Base-by-base conservation (phyloP, 2,329 filamentous ascomycete genomes). In the Fusarium coicis region DNA sequence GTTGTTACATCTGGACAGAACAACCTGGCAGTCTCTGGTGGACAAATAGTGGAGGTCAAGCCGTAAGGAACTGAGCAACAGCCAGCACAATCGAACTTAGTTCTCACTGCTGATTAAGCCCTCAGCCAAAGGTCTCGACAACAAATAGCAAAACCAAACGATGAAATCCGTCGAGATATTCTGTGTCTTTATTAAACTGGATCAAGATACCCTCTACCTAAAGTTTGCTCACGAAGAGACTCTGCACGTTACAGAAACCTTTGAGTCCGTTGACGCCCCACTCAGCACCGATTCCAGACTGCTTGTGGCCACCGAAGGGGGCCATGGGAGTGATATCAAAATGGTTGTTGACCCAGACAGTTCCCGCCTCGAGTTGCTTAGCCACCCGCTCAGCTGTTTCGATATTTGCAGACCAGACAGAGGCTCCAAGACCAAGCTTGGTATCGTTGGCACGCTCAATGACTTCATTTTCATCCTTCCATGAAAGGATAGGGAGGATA, bases 401-500 rank as follows among this genome's bases (percentile, higher is more conserved):
- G 2, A 88, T 54, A 63, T 92, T 87, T 4, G 81, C 82, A 10
- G 84, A 87, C 83, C 89, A 92, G 0, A 92, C 85, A 0, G 88
- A 88, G 9, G 87, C 86, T 0, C 87, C 88, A 1, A 91, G 83
- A 0, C 88, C 89, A 26, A 85, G 85, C 11, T 85, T 83, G 2
- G 82, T 83, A n/a, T 86, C 81, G 66, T 91, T 91, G 1, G 87
- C 89, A 8, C 88, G 84, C 4, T 80, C 79, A 39, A 92, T 81
- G 3, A 90, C 88, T n/a, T 92, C 89, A 11, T 86, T 86, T 72
- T 93, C 90, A 23, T 87, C 84, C 0, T 84, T 84, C 89, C 89
- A 93, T 12, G 85, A 86, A 50, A 92, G 76, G 16, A 92, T 82
- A 0, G 91, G 91, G 3, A 93, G 84, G 47, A 93, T 89, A 0